Conservation (phyloP, 768 basidiomycete genomes). For the Lepiota venenata region DNA sequence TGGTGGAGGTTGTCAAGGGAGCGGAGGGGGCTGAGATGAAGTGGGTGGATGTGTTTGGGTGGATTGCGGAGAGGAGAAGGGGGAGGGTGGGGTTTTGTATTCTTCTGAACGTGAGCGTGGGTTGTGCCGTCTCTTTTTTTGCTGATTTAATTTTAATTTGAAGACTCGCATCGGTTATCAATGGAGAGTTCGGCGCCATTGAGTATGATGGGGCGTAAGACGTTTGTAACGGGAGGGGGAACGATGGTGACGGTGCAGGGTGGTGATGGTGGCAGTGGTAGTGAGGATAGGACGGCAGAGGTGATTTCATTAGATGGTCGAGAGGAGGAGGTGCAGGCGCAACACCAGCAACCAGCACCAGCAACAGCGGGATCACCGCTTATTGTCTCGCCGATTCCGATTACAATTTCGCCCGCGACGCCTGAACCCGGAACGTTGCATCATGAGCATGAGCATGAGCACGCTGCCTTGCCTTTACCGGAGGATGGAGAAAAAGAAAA, state of each 20-base stretch:
- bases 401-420: constrained; percentile 62
- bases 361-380: constrained; percentile 1
- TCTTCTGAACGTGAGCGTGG: constrained; percentile 13
- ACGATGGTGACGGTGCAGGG: background rate
- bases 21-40: constrained; percentile 76
- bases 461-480: background rate
- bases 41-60: constrained; percentile 84
- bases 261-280: background rate
- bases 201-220: constrained; percentile 8
- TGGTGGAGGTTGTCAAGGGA: constrained; percentile 83
- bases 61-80: constrained; percentile 72
- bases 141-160: background rate
- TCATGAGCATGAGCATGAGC: background rate
- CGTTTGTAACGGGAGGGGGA: background rate
- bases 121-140: background rate
- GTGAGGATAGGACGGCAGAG: too few relatives aligned
- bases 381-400: constrained; percentile 36
- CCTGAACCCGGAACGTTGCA: constrained; percentile 28
- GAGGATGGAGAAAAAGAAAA: constrained; percentile 13
- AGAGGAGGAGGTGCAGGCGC: background rate
- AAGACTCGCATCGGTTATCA: constrained; percentile 7
- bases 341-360: background rate
- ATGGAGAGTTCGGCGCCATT: background rate
- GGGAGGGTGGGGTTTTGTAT: constrained; percentile 23
- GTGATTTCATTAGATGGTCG: too few relatives aligned